Evolutionary conservation across 2,329 filamentous ascomycete genomes (phyloP).

Genomic region (Pestalotiopsis fici): DNA sequence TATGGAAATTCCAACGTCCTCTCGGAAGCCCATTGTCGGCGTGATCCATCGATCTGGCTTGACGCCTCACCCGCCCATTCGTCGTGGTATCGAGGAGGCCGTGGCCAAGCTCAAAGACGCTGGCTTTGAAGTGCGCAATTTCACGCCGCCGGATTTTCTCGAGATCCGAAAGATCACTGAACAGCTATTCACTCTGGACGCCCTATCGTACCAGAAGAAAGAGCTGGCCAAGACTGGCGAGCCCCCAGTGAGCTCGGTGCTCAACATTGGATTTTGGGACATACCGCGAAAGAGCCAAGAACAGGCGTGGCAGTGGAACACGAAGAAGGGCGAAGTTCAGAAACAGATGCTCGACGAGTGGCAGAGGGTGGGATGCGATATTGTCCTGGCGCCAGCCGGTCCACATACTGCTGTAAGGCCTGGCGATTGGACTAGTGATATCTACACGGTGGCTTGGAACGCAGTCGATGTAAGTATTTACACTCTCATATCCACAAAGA

Average conservation of each 20-base stretch:
- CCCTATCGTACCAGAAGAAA: conserved; percentile 32
- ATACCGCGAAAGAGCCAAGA: conserved; percentile 31
- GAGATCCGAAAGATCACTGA: conserved; percentile 29
- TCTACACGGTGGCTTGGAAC: conserved; percentile 36
- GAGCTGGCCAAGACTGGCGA: conserved; percentile 31
- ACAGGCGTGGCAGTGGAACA: conserved; percentile 33
- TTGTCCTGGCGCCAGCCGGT: conserved; percentile 28
- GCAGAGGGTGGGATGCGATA: conserved; percentile 30
- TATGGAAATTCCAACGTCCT: conserved; percentile 14
- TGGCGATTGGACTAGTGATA: conserved; percentile 32
- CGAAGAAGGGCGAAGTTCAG: conserved; percentile 29
- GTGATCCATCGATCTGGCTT: conserved; percentile 28
- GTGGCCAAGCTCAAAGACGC: conserved; percentile 23
- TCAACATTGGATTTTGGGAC: conserved; percentile 34
- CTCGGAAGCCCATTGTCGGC: conserved; percentile 28
- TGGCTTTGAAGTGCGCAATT: conserved; percentile 29
- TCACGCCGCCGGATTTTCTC: conserved; percentile 29
- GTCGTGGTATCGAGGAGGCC: conserved; percentile 27
- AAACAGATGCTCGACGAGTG: conserved; percentile 36
- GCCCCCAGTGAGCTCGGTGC: conserved; percentile 31
- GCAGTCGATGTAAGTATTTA: conserved; percentile 28
- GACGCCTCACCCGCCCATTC: conserved; percentile 29
- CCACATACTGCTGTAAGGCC: conserved; percentile 31
- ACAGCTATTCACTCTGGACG: conserved; percentile 35
- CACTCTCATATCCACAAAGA: background rate